Evolutionary conservation across 1,139 yeast species (phyloP).

Genomic region (Sugiyamaella castrensis): DNA sequence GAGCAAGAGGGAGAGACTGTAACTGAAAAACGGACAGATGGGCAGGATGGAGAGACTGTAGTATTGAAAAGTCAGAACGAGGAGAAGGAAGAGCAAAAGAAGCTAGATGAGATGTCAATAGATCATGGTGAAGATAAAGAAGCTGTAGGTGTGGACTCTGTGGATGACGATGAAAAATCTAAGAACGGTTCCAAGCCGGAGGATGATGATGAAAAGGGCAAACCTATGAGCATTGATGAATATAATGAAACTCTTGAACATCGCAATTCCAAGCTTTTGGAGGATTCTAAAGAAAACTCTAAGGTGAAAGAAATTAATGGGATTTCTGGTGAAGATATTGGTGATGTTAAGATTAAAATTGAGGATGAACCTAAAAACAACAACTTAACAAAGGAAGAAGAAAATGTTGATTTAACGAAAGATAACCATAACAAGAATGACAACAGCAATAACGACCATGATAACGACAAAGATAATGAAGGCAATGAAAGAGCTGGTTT

Average conservation of each 20-base stretch:
- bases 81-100: not conserved
- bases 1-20: not conserved
- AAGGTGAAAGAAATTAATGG: constrained; percentile 2
- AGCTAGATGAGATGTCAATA: constrained; percentile 2
- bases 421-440: not conserved
- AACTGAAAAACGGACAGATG: not conserved
- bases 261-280: no score
- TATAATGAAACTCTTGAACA: not conserved
- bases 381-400: not conserved
- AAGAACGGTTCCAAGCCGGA: constrained; percentile 24
- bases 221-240: not conserved
- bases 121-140: constrained; percentile 7
- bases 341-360: constrained; percentile 2
- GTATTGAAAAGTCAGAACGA: not conserved
- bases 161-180: constrained; percentile 18
- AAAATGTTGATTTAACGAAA: not conserved
- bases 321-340: constrained; percentile 4
- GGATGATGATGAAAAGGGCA: constrained; percentile 38
- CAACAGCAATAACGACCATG: not conserved
- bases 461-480: constrained; percentile 7
- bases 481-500: constrained; percentile 8
- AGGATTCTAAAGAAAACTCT: constrained; percentile 10
- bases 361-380: not conserved
- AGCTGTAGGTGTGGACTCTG: constrained; percentile 5
- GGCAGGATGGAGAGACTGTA: constrained; percentile 8